These are phyloP conservation scores for Candida easanensis DNA, from an alignment of 805 yeast species.

Conservation along the genomic window DNA sequence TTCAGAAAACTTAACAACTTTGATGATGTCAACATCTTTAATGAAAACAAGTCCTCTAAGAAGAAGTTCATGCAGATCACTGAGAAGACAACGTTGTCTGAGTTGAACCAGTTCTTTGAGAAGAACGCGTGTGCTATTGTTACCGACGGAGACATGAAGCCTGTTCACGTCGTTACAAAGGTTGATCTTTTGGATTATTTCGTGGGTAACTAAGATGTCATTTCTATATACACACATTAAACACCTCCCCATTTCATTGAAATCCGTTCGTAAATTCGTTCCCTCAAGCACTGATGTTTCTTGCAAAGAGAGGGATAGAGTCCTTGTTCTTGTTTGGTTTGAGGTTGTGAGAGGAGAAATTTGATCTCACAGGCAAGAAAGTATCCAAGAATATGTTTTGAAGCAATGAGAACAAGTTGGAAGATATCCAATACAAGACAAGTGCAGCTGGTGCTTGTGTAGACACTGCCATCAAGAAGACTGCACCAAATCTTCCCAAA, in stretches of 20 bases:
- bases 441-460: conserved; percentile 85
- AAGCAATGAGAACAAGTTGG: conserved; percentile 69
- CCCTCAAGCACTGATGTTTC: conserved; percentile 5
- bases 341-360: not conserved
- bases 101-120: conserved; percentile 77
- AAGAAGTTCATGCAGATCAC: conserved; percentile 67
- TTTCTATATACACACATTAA: too few relatives aligned
- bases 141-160: conserved; percentile 66
- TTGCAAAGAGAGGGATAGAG: conserved; percentile 8
- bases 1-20: conserved; percentile 68
- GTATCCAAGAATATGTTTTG: conserved; percentile 73
- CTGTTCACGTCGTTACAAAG: conserved; percentile 83
- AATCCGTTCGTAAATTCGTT: not conserved
- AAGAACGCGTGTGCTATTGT: conserved; percentile 82
- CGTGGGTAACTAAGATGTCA: conserved; percentile 15
- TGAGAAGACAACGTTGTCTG: conserved; percentile 59
- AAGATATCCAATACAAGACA: conserved; percentile 86
- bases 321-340: conserved; percentile 6
- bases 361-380: conserved; percentile 23
- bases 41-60: conserved; percentile 59
- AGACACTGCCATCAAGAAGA: conserved; percentile 78
- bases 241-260: too few relatives aligned
- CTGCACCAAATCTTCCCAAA: conserved; percentile 68
- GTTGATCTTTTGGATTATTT: conserved; percentile 69
- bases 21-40: conserved; percentile 55